Base-by-base conservation (phyloP, 306 rosid genomes). In the Arachis stenosperma region DNA sequence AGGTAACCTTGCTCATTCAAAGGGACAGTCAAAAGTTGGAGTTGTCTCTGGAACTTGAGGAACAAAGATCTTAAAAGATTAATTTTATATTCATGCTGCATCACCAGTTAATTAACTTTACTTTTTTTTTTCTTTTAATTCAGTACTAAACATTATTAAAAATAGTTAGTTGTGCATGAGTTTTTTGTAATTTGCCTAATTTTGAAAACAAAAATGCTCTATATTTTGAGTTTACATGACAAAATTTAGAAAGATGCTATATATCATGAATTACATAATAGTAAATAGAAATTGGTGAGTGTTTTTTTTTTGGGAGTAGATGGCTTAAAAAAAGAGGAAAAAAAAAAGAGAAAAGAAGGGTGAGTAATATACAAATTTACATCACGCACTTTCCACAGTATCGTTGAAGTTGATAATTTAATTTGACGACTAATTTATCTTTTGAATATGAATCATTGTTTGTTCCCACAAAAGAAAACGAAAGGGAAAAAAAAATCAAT, bases 1-100 rank as follows among this genome's bases (percentile, higher is more conserved):
- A 83, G 78, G 91, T 91, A 57, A 79, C 66, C 7, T 77, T 94
- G 65, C 74, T 79, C 81, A 80, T 94, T 77, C 88, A 84, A 59
- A 91, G 97, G 53, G 93, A 88, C 37, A 74, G 65, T 80, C 91
- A 94, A 73, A 85, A 33, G 59, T 72, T 94, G 89, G 95, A 88
- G 82, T 29, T 89, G 40, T 87, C 91, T 41, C 54, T 89, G 57
- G 84, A 62, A 41, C 86, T 89, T 73, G 97, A 91, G 82, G 97
- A 94, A 70, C 88, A 81, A 37, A 87, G 73, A 67, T 81, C 85
- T 58, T 87, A 33, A 33, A 33, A 4, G 65, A 81, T 9, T 53
- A 4, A 64, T 6, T 58, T 15, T 56, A 57, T 50, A 22, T 22
- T 22, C 27, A 39, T 51, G 27, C 13, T 64, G 77, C 55, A 13